Evolutionary conservation across 768 basidiomycete species (phyloP).

Genomic region (Amanita molliuscula): DNA sequence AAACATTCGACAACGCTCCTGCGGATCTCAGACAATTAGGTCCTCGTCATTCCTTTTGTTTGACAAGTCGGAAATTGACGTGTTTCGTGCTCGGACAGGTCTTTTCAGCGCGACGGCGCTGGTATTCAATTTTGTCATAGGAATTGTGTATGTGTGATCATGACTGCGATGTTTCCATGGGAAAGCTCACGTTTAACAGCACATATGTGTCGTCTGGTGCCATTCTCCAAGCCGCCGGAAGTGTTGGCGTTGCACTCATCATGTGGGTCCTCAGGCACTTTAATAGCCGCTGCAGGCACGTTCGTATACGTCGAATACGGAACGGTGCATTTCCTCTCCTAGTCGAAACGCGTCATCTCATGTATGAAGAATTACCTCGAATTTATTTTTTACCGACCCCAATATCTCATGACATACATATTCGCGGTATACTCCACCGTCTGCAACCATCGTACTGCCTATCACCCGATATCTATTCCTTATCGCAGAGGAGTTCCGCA

Average conservation of each 20-base stretch:
- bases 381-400: constrained; percentile 54
- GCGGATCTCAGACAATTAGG: constrained; percentile 40
- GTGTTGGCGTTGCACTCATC: constrained; percentile 54
- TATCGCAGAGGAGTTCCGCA: constrained; percentile 42
- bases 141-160: constrained; percentile 45
- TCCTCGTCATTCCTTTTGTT: constrained; percentile 13
- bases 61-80: background rate
- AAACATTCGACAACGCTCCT: constrained; percentile 37
- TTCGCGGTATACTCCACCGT: constrained; percentile 50
- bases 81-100: constrained; percentile 18
- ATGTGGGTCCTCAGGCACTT: constrained; percentile 66
- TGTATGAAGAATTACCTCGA: constrained; percentile 57
- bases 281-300: constrained; percentile 56
- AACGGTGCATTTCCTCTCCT: constrained; percentile 32
- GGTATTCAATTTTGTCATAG: constrained; percentile 70
- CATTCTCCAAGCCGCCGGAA: constrained; percentile 57
- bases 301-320: constrained; percentile 73
- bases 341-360: background rate
- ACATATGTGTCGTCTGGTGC: constrained; percentile 65
- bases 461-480: background rate
- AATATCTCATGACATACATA: constrained; percentile 48
- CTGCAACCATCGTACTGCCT: constrained; percentile 6
- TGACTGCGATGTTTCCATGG: background rate
- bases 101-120: constrained; percentile 49
- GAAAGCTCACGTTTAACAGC: constrained; percentile 21